Evolutionary conservation across 169 alveolate species (phyloP).

Genomic region (Sarcocystis neurona): DNA sequence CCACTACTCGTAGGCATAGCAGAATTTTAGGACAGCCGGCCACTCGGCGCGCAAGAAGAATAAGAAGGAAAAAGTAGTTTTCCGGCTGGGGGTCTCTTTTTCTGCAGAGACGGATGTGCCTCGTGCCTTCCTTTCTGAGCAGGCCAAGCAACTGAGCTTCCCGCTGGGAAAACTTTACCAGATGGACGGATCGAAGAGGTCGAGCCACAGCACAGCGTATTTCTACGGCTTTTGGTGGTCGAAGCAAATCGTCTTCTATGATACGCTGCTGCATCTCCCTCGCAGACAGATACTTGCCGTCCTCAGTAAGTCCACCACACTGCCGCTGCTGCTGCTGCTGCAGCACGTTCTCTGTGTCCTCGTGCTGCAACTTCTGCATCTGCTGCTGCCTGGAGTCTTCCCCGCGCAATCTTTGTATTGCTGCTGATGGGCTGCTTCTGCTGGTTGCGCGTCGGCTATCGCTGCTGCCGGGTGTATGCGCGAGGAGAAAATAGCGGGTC

Average conservation of each 20-base stretch:
- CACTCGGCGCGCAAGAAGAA: not conserved
- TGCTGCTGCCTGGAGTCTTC: not conserved
- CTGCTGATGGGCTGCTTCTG: not conserved
- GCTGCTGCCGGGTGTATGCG: not conserved
- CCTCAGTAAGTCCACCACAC: conserved; percentile 86
- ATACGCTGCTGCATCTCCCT: conserved; percentile 86
- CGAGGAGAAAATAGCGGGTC: too few species aligned
- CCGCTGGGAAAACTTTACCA: conserved; percentile 90
- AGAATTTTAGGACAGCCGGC: too few species aligned
- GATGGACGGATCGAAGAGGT: conserved; percentile 91
- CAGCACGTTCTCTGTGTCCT: not conserved
- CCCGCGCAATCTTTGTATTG: not conserved
- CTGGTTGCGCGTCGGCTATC: not conserved
- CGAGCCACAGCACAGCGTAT: conserved; percentile 95
- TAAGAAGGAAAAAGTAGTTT: not conserved
- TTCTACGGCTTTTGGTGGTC: conserved; percentile 93
- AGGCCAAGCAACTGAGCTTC: conserved; percentile 78
- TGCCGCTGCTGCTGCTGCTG: not conserved
- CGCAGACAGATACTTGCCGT: conserved; percentile 90
- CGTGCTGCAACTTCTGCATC: not conserved
- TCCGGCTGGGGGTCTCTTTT: not conserved
- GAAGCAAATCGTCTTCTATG: conserved; percentile 92
- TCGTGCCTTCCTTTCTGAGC: too few species aligned
- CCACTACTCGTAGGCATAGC: too few species aligned
- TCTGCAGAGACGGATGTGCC: not conserved